These are phyloP conservation scores for Orbilia brochopaga DNA, from an alignment of 2,329 filamentous ascomycete species.

Conservation along the genomic window DNA sequence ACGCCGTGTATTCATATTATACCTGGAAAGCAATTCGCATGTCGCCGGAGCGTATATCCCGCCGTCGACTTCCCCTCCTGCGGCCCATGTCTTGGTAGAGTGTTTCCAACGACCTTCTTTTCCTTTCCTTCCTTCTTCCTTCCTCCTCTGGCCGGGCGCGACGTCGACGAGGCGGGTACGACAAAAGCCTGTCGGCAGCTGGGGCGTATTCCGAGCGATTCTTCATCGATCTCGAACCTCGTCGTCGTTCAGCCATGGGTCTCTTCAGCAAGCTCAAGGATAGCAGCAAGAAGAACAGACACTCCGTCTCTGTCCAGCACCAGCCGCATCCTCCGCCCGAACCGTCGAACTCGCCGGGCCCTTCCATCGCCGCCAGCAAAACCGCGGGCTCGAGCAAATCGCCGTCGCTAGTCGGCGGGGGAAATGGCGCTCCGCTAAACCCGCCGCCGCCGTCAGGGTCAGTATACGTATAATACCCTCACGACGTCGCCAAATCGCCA, in stretches of 20 bases:
- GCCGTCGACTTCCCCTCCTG: background rate
- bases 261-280: conserved; percentile 43
- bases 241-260: conserved; percentile 37
- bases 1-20: background rate
- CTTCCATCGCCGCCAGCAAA: conserved; percentile 8
- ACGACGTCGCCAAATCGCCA: no score
- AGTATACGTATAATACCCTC: no score
- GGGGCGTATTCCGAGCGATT: background rate
- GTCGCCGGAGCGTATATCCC: background rate
- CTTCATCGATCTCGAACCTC: background rate
- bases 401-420: conserved; percentile 3
- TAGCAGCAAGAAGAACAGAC: conserved; percentile 42
- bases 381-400: conserved; percentile 25
- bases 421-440: conserved; percentile 21
- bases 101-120: background rate
- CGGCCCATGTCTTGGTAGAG: background rate
- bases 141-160: background rate
- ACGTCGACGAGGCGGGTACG: no score
- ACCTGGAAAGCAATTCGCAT: no score
- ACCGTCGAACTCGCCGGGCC: background rate
- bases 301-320: conserved; percentile 40
- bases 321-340: conserved; percentile 4
- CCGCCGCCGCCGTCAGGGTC: conserved; percentile 23
- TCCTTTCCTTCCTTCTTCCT: conserved; percentile 1
- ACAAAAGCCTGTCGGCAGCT: background rate